Conservation (phyloP, 305 asterid species). For the Fraxinus velutina region DNA sequence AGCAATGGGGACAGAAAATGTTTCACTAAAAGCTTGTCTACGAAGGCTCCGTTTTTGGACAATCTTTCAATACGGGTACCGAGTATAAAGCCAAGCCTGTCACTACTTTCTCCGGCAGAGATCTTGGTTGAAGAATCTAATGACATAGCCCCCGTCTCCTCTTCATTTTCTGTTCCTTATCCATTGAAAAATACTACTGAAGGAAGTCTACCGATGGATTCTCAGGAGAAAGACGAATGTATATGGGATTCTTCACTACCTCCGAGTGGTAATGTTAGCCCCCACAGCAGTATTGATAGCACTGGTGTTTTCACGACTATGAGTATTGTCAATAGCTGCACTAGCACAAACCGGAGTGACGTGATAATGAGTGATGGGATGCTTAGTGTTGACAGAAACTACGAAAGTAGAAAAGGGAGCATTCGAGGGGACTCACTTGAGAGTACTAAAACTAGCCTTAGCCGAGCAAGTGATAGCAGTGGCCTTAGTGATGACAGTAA, state of each 20-base stretch:
- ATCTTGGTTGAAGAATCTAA: conserved; percentile 56
- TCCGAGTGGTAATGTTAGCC: conserved; percentile 91
- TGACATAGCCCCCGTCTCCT: conserved; percentile 38
- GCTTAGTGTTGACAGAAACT: conserved; percentile 70
- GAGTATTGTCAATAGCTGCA: conserved; percentile 83
- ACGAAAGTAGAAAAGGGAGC: conserved; percentile 63
- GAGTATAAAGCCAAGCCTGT: conserved; percentile 43
- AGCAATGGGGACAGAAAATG: conserved; percentile 45
- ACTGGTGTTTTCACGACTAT: conserved; percentile 57
- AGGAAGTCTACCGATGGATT: conserved; percentile 47
- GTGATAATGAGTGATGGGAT: conserved; percentile 85
- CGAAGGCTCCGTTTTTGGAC: conserved; percentile 61
- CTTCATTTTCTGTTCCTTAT: conserved; percentile 50
- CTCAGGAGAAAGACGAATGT: conserved; percentile 78
- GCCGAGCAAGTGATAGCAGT: conserved; percentile 89
- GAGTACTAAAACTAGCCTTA: conserved; percentile 85
- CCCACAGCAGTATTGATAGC: conserved; percentile 87
- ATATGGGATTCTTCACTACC: conserved; percentile 92
- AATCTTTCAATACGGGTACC: conserved; percentile 63
- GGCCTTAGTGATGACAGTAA: conserved; percentile 91
- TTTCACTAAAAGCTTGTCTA: conserved; percentile 48
- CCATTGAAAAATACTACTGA: conserved; percentile 53
- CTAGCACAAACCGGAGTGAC: conserved; percentile 76
- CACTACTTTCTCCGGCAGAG: conserved; percentile 49
- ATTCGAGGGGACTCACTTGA: conserved; percentile 76